These are phyloP conservation scores for Kurtzmaniella quercitrusa DNA, from an alignment of 1,139 yeast species.

Conservation along the genomic window DNA sequence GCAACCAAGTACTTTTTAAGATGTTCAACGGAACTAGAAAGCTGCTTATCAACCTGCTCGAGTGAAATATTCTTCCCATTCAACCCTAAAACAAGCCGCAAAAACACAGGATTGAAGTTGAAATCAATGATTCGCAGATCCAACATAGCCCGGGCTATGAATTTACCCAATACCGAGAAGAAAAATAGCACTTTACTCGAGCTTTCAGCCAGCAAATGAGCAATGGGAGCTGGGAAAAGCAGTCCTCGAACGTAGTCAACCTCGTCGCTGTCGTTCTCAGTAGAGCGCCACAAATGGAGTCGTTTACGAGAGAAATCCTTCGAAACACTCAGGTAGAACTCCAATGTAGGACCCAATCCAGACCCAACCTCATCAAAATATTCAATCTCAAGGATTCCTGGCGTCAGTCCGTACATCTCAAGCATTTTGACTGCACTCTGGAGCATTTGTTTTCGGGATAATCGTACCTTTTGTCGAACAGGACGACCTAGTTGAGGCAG, in stretches of 20 bases:
- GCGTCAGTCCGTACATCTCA: conserved; percentile 71
- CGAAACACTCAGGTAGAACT: conserved; percentile 82
- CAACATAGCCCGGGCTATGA: conserved; percentile 79
- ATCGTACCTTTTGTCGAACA: conserved; percentile 74
- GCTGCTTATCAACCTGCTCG: conserved; percentile 50
- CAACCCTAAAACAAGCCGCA: conserved; percentile 36
- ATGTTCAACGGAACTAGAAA: conserved; percentile 59
- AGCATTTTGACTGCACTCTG: conserved; percentile 80
- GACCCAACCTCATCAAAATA: conserved; percentile 93
- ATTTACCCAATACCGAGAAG: conserved; percentile 71
- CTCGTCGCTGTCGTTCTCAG: conserved; percentile 18
- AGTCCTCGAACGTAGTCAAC: conserved; percentile 49
- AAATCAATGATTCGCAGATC: conserved; percentile 87
- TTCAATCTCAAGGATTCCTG: conserved; percentile 82
- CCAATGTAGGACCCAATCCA: conserved; percentile 93
- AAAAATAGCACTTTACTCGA: conserved; percentile 46
- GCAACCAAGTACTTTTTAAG: conserved; percentile 41
- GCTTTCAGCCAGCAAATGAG: conserved; percentile 25
- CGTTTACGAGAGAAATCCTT: conserved; percentile 57
- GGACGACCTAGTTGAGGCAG: conserved; percentile 66
- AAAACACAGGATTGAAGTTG: conserved; percentile 68
- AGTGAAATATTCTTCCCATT: conserved; percentile 10
- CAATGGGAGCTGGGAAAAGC: conserved; percentile 70
- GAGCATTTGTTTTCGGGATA: conserved; percentile 66
- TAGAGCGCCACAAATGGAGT: conserved; percentile 68